A percentile compares a stretch with the other conserved stretches of the same genome.
Evolutionary conservation across 805 yeast species (phyloP).

Genomic region (Nadsonia fulvescens): DNA sequence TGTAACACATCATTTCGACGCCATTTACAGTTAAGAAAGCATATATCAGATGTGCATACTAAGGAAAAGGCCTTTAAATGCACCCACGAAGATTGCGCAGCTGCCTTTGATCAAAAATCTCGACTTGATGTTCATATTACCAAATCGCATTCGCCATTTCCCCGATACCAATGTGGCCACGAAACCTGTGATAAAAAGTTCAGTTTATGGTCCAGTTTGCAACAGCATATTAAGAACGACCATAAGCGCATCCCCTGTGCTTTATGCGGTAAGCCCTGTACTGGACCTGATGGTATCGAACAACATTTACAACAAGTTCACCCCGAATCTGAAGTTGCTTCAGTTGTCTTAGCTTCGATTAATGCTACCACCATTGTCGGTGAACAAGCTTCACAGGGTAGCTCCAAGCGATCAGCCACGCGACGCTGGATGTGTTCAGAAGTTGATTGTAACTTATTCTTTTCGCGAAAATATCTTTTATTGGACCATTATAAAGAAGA

Average conservation of each 20-base stretch:
- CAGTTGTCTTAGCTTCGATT: too few relatives aligned
- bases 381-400: too few relatives aligned
- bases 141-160: conserved; percentile 37
- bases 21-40: conserved; percentile 60
- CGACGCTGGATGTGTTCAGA: too few relatives aligned
- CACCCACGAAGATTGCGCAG: conserved; percentile 37
- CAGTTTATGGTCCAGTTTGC: conserved; percentile 26
- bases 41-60: conserved; percentile 45
- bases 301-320: too few relatives aligned
- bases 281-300: conserved; percentile 49
- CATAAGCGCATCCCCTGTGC: conserved; percentile 56
- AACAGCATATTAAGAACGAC: conserved; percentile 46
- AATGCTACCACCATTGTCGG: too few relatives aligned
- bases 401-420: too few relatives aligned
- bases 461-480: too few relatives aligned
- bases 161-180: conserved; percentile 15
- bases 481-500: too few relatives aligned
- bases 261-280: conserved; percentile 52
- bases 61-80: conserved; percentile 25
- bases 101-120: conserved; percentile 44
- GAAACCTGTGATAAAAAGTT: conserved; percentile 12
- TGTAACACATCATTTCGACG: conserved; percentile 57
- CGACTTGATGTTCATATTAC: conserved; percentile 48
- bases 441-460: too few relatives aligned
- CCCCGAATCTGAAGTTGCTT: too few relatives aligned